Evolutionary conservation across 2,329 filamentous ascomycete genomes (phyloP).

Genomic region (Neoascochyta sp.): DNA sequence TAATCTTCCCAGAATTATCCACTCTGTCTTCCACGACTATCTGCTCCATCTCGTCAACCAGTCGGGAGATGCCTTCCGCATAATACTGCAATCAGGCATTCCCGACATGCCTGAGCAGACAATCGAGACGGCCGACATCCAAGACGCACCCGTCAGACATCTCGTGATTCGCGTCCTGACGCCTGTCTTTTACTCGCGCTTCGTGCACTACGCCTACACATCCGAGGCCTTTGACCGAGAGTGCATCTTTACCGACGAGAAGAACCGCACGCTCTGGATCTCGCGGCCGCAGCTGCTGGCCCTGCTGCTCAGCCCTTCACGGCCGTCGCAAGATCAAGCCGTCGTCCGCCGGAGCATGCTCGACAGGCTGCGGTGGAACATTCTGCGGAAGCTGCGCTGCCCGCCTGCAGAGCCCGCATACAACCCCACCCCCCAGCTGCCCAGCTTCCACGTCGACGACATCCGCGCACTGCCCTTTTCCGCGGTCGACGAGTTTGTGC

Average conservation of each 20-base stretch:
- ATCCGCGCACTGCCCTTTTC: conserved; percentile 39
- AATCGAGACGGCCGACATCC: conserved; percentile 19
- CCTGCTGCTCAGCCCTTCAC: conserved; percentile 15
- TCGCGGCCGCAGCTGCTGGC: conserved; percentile 53
- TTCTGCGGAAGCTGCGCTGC: conserved; percentile 40
- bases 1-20: conserved; percentile 27
- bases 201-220: conserved; percentile 60
- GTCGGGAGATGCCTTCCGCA: conserved; percentile 43
- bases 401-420: conserved; percentile 40
- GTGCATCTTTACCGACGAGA: conserved; percentile 48
- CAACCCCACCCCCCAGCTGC: conserved; percentile 16
- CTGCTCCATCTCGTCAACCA: conserved; percentile 48
- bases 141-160: conserved; percentile 25
- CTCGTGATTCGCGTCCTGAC: conserved; percentile 59
- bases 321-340: conserved; percentile 29
- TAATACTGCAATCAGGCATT: conserved; percentile 56
- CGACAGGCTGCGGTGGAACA: conserved; percentile 41
- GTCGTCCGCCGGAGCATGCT: too few species aligned
- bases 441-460: conserved; percentile 26
- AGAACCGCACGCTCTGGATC: conserved; percentile 57
- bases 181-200: conserved; percentile 64
- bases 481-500: conserved; percentile 41
- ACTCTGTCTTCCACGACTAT: conserved; percentile 41
- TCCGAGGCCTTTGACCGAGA: conserved; percentile 61
- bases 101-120: conserved; percentile 16